Evolutionary conservation across 768 basidiomycete species (phyloP), one percentile per base, ranked within the genome.

Genomic region (Lyophyllum semitale): DNA sequence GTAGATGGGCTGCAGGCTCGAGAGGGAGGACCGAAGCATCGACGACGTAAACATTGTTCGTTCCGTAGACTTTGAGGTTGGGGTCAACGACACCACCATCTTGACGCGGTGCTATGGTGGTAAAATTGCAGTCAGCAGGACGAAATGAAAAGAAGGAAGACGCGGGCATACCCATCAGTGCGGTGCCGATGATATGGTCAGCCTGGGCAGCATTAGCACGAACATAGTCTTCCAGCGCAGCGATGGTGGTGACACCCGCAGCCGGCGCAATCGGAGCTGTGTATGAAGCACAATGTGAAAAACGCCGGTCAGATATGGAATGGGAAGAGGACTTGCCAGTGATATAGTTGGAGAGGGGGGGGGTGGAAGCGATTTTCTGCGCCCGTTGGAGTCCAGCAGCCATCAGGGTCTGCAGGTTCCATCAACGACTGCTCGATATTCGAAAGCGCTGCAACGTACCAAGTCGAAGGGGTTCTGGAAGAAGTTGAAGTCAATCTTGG

Each of bases 21-120:
- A 77, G 43, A 11, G 80, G 79, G 55, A 79, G 60, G n/a, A 80
- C 63, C 23, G 73, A 76, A 11, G 77, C 76, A 61, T 81, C 81
- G 1, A 77, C 76, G 35, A 82, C 77, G 13, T 79, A 75, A n/a
- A 82, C 72, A 54, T 79, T 79, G 8, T 68, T 55, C 3, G 75
- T 76, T 47, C 74, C 75, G 59, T 79, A 79, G 2, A 79, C 72
- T 51, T 59, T 71, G 27, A 78, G 63, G 23, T 75, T 70, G 3
- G 75, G 69, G 51, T 77, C 65, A 23, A 80, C 78, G 8, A 80
- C 78, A 35, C 33, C 33, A 15, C 33, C 33, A 15, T 8, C 33
- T 35, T 35, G 8, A 15, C 33, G 33, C 15, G 33, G 33, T 15
- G 8, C 33, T 35, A 35, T 15, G 15, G 15, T 35, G 33, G 4